These are phyloP conservation scores for Amanita phalloides DNA, from an alignment of 768 basidiomycete species.

Conservation along the genomic window DNA sequence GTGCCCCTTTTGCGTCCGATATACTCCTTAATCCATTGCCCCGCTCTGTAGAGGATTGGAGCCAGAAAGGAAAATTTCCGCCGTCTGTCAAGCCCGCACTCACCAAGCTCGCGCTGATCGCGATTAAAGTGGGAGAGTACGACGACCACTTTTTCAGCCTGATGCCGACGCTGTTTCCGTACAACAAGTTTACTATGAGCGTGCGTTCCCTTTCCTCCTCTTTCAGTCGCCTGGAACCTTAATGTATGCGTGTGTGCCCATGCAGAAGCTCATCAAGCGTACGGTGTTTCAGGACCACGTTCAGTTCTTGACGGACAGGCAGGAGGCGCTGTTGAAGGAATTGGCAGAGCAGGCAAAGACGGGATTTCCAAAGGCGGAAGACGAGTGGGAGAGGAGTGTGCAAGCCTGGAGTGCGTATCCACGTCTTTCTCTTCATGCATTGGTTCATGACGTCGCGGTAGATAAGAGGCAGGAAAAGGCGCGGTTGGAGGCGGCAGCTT, in stretches of 20 bases:
- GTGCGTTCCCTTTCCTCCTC: constrained; percentile 26
- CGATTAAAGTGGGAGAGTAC: constrained; percentile 79
- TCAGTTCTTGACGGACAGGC: constrained; percentile 50
- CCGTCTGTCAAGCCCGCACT: constrained; percentile 65
- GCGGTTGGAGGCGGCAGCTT: constrained; percentile 22
- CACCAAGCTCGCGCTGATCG: constrained; percentile 59
- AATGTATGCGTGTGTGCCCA: background rate
- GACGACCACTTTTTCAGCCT: constrained; percentile 87
- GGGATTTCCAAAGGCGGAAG: constrained; percentile 57
- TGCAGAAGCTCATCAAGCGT: constrained; percentile 85
- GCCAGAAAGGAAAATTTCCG: constrained; percentile 85
- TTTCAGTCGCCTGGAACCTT: background rate
- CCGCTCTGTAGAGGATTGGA: constrained; percentile 52
- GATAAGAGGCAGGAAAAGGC: constrained; percentile 50
- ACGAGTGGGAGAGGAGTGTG: constrained; percentile 69
- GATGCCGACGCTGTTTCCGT: constrained; percentile 83
- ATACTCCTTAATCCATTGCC: background rate
- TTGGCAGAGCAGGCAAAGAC: constrained; percentile 51
- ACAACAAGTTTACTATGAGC: constrained; percentile 92
- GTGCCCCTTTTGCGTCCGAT: constrained; percentile 1
- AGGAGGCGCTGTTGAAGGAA: constrained; percentile 57
- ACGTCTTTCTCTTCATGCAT: background rate
- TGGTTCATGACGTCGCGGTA: constrained; percentile 11
- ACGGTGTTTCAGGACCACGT: constrained; percentile 74
- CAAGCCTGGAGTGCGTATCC: constrained; percentile 48